These are phyloP conservation scores for Leccinum cinnamomeum DNA, from an alignment of 1,284 basidiomycete genomes.

Conservation along the genomic window DNA sequence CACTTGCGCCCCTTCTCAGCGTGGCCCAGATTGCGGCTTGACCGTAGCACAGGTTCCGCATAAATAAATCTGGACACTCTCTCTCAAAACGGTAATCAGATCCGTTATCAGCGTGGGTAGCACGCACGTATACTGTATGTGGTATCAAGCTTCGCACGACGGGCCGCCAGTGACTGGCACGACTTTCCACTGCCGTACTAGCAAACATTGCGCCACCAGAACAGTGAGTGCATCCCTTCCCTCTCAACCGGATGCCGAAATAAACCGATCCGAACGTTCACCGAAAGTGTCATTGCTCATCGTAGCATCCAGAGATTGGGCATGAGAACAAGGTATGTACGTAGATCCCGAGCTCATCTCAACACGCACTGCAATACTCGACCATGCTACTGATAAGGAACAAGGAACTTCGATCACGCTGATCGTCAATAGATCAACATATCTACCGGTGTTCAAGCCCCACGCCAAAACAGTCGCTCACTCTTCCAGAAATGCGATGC, in stretches of 20 bases:
- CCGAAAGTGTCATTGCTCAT: neutral
- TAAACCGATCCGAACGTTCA: neutral
- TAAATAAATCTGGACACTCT: neutral
- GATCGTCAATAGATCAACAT: neutral
- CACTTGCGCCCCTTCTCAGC: neutral
- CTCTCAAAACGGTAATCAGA: neutral
- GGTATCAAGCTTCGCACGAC: neutral
- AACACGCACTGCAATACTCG: neutral
- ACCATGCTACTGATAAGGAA: conserved; percentile 1
- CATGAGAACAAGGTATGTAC: conserved; percentile 17
- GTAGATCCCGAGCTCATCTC: neutral
- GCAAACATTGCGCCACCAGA: neutral
- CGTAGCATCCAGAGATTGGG: neutral
- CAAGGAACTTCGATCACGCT: neutral
- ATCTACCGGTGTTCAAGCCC: too few species aligned
- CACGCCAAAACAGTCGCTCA: neutral
- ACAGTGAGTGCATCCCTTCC: neutral
- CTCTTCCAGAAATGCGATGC: conserved; percentile 1
- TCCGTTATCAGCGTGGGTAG: neutral
- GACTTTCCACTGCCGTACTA: neutral
- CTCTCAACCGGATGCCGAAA: neutral
- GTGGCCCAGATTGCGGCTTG: neutral
- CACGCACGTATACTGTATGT: neutral
- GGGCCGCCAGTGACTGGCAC: neutral
- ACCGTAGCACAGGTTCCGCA: neutral